A percentile compares a stretch with the other conserved stretches of the same genome.
phyloP scores from a whole-genome alignment of 164 flowering plant genomes.

The Chimonanthus salicifolius region DNA sequence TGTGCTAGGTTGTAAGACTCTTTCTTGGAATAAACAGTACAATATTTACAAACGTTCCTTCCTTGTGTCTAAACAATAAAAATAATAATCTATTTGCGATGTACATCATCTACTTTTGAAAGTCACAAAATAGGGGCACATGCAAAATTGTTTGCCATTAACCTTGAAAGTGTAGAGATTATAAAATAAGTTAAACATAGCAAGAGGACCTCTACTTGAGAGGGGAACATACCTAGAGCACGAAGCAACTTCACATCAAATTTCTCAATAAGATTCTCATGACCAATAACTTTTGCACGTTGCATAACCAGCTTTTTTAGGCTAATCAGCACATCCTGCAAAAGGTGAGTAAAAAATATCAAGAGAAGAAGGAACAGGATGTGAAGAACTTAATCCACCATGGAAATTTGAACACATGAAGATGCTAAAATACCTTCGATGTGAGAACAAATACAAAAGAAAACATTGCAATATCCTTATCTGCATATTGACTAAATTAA shows the following conservation, averaged over 20 bases:
- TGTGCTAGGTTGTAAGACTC: too few species aligned
- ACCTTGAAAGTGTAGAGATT: too few species aligned
- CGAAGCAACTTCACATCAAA: constrained; percentile 56
- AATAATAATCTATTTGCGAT: too few species aligned
- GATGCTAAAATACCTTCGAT: not conserved
- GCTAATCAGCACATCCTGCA: constrained; percentile 51
- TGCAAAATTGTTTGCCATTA: too few species aligned
- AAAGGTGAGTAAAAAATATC: not conserved
- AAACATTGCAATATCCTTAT: not conserved
- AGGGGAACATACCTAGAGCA: constrained; percentile 36
- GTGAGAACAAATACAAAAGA: too few species aligned
- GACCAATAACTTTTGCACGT: constrained; percentile 48
- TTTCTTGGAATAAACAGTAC: too few species aligned
- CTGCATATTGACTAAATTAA: not conserved
- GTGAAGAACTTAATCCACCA: not conserved
- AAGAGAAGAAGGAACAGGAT: not conserved
- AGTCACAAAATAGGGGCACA: too few species aligned
- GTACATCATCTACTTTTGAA: too few species aligned
- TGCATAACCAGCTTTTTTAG: constrained; percentile 39
- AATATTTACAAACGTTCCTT: too few species aligned
- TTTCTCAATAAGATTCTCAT: constrained; percentile 33
- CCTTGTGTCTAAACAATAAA: too few species aligned
- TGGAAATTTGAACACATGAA: not conserved
- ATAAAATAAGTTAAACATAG: too few species aligned
- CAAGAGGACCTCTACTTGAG: too few species aligned